These are phyloP conservation scores for Microdochium trichocladiopsis DNA, from an alignment of 2,329 filamentous ascomycete genomes.

Conservation along the genomic window DNA sequence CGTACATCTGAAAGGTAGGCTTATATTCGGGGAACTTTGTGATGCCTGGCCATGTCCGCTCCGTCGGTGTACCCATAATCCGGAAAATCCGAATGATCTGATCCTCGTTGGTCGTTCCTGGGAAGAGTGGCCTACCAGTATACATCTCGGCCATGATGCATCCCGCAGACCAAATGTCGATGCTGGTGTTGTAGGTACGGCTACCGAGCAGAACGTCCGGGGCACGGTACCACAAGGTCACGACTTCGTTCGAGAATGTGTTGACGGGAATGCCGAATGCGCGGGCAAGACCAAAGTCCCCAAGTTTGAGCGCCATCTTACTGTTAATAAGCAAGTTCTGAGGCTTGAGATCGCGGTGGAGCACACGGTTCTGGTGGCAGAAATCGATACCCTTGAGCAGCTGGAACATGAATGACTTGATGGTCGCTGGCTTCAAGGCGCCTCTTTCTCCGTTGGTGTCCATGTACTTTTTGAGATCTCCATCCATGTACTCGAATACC, in stretches of 20 bases:
- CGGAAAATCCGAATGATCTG: conserved; percentile 96
- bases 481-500: conserved; percentile 98
- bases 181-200: conserved; percentile 97
- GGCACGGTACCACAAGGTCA: conserved; percentile 95
- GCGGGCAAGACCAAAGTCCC: conserved; percentile 88
- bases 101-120: conserved; percentile 96
- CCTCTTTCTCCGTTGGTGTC: conserved; percentile 86
- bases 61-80: conserved; percentile 95
- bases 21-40: conserved; percentile 97
- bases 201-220: conserved; percentile 92
- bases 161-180: conserved; percentile 98
- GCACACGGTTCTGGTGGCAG: conserved; percentile 93
- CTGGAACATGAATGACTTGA: conserved; percentile 99
- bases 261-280: conserved; percentile 97
- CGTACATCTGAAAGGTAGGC: conserved; percentile 87
- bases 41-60: conserved; percentile 93
- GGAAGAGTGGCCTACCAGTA: conserved; percentile 89
- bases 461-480: conserved; percentile 98
- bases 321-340: conserved; percentile 95
- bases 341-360: conserved; percentile 92
- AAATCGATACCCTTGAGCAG: conserved; percentile 93
- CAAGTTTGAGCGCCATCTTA: conserved; percentile 84
- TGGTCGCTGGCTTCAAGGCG: conserved; percentile 78
- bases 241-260: conserved; percentile 96
- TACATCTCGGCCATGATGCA: conserved; percentile 99